Percentiles rank a stretch among this genome's conserved stretches.
Evolutionary conservation across 1,284 basidiomycete species (phyloP).

Genomic region (Paramarasmius palmivorus): DNA sequence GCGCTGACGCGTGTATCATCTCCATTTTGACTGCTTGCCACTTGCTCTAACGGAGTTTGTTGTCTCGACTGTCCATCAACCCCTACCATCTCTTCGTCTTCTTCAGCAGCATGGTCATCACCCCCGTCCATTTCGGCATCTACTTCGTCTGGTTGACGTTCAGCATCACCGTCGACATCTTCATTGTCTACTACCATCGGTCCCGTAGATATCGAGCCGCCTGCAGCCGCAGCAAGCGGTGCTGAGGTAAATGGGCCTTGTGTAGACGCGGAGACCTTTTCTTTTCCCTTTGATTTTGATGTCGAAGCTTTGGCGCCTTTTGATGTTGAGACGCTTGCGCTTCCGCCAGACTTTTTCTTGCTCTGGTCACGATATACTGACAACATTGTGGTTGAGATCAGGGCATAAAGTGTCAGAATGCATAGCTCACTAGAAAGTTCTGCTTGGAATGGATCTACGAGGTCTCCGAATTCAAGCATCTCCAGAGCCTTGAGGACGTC

Average conservation of each 20-base stretch:
- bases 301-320: conserved; percentile 17
- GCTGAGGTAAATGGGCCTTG: conserved; percentile 18
- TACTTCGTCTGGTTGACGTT: conserved; percentile 22
- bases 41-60: neutral
- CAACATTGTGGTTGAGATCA: neutral
- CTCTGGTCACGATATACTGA: conserved; percentile 60
- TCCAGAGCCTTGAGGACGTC: conserved; percentile 88
- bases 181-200: neutral
- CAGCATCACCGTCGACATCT: conserved; percentile 13
- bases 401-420: neutral
- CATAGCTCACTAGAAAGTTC: conserved; percentile 68
- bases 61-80: neutral
- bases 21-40: neutral
- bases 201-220: conserved; percentile 6
- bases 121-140: conserved; percentile 24
- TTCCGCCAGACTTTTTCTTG: conserved; percentile 55
- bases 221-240: conserved; percentile 9
- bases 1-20: too few species aligned
- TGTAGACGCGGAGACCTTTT: conserved; percentile 28
- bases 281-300: conserved; percentile 32
- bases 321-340: conserved; percentile 27
- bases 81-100: conserved; percentile 23
- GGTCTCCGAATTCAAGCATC: conserved; percentile 77
- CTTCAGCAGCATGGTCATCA: conserved; percentile 12
- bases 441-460: conserved; percentile 65